Evolutionary conservation across 2,329 filamentous ascomycete genomes (phyloP).

Genomic region (Apiospora arundinis): DNA sequence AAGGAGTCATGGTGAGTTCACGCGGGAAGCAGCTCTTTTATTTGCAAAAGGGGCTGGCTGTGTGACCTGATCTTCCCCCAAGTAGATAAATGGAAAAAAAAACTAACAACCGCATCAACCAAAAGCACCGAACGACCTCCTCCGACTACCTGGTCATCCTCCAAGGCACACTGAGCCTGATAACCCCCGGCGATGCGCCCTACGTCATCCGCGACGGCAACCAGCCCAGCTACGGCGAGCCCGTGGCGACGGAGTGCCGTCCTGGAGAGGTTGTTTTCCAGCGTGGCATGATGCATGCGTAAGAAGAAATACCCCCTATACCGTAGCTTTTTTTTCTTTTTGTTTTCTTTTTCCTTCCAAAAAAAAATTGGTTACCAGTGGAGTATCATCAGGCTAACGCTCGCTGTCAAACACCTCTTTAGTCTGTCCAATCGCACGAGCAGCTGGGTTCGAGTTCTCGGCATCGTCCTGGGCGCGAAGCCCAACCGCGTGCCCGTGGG

Average conservation of each 20-base stretch:
- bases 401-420: background rate
- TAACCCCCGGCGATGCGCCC: constrained; percentile 33
- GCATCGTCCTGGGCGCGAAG: constrained; percentile 33
- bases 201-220: constrained; percentile 36
- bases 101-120: too few species aligned
- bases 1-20: background rate
- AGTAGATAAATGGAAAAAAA: too few species aligned
- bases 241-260: constrained; percentile 36
- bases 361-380: background rate
- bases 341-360: too few species aligned
- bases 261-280: constrained; percentile 40
- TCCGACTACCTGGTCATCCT: constrained; percentile 41
- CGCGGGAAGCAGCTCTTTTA: too few species aligned
- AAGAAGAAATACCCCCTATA: constrained; percentile 37
- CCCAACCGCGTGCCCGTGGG: constrained; percentile 33
- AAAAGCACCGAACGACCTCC: constrained; percentile 42
- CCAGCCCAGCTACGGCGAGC: constrained; percentile 34
- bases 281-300: constrained; percentile 42
- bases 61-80: background rate
- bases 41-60: background rate
- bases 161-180: constrained; percentile 36
- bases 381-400: background rate
- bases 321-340: too few species aligned
- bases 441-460: constrained; percentile 36
- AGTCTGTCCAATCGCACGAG: constrained; percentile 39